Conservation (phyloP, 1,139 yeast genomes). For the Saccharomyces hybrid region DNA sequence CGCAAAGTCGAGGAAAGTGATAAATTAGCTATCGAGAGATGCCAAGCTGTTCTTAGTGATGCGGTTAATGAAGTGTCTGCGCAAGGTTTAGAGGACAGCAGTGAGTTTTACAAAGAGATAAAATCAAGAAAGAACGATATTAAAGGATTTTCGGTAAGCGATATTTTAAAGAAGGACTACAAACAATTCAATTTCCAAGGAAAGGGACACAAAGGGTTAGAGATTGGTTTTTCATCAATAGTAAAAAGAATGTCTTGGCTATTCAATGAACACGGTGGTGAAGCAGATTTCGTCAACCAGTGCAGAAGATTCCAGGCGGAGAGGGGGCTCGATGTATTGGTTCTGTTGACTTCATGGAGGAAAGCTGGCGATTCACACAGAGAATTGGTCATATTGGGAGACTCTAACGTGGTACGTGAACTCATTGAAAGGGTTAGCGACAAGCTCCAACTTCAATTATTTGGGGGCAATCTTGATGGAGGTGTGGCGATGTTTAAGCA, state of each 20-base stretch:
- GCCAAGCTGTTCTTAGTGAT: slow-evolving; percentile 22
- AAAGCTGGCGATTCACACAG: slow-evolving; percentile 44
- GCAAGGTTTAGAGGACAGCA: slow-evolving; percentile 9
- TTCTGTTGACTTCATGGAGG: slow-evolving; percentile 57
- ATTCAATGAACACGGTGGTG: slow-evolving; percentile 28
- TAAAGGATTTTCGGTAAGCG: slow-evolving; percentile 47
- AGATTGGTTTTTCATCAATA: slow-evolving; percentile 69
- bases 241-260: slow-evolving; percentile 62
- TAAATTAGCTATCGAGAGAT: slow-evolving; percentile 35
- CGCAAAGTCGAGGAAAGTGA: slow-evolving; percentile 54
- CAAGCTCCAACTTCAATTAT: slow-evolving; percentile 32
- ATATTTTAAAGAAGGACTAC: slow-evolving; percentile 72
- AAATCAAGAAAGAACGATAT: slow-evolving; percentile 56
- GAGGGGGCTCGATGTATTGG: slow-evolving; percentile 43
- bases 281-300: slow-evolving; percentile 35
- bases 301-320: slow-evolving; percentile 35
- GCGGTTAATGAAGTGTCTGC: background rate
- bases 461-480: slow-evolving; percentile 4
- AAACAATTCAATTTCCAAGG: slow-evolving; percentile 53
- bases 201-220: slow-evolving; percentile 24
- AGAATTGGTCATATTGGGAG: slow-evolving; percentile 40
- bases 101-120: slow-evolving; percentile 36
- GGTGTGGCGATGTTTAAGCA: slow-evolving; percentile 42
- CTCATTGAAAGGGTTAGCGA: slow-evolving; percentile 32
- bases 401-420: background rate